Percentiles rank a stretch among this genome's conserved stretches.
phyloP scores from a whole-genome alignment of 768 basidiomycete species.

The Dacryopinax primogenitus region DNA sequence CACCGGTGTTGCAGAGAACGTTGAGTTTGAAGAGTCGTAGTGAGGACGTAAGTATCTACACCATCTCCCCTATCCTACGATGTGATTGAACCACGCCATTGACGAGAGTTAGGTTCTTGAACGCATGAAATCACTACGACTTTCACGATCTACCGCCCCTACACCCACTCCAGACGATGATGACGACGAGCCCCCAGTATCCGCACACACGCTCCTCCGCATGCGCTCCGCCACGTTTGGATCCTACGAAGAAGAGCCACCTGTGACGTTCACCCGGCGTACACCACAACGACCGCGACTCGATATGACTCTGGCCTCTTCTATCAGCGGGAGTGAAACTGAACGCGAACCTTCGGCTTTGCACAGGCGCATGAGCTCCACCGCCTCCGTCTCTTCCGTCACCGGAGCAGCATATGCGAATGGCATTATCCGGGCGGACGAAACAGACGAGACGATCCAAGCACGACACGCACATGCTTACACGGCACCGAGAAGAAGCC shows the following conservation, averaged over 20 bases:
- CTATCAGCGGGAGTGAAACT: background rate
- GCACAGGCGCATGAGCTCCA: background rate
- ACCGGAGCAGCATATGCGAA: too few relatives aligned
- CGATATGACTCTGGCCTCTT: background rate
- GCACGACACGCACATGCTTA: background rate
- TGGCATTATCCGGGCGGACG: background rate
- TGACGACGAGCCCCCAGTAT: background rate
- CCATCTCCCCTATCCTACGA: background rate
- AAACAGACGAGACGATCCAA: background rate
- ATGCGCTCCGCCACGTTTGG: background rate
- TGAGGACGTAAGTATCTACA: background rate
- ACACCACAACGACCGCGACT: background rate
- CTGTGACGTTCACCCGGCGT: background rate
- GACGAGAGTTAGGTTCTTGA: background rate
- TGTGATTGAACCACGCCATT: background rate
- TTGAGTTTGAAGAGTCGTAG: background rate
- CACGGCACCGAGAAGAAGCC: background rate
- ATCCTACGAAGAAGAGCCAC: background rate
- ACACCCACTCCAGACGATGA: background rate
- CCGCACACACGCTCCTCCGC: background rate
- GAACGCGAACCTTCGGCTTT: background rate
- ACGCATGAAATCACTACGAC: constrained; percentile 5
- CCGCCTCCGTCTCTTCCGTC: too few relatives aligned
- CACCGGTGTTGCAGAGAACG: background rate
- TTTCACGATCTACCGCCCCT: background rate